Evolutionary conservation across 371 early-diverging fungal species (phyloP).

Genomic region (Haplosporangium sp.): DNA sequence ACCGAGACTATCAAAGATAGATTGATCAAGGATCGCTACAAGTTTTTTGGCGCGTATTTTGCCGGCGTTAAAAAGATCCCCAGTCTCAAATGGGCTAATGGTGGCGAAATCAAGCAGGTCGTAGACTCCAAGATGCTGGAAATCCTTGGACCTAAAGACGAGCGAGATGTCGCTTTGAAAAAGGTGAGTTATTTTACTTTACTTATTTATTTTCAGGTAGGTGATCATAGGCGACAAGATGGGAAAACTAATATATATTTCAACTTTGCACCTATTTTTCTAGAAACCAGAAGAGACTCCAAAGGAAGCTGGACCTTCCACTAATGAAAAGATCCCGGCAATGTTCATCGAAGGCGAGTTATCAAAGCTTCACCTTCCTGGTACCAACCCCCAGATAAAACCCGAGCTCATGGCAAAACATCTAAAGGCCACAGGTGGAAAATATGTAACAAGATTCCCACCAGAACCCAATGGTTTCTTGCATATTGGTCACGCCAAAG

Average conservation of each 20-base stretch:
- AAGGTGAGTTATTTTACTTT: conserved; percentile 36
- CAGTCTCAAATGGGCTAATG: conserved; percentile 91
- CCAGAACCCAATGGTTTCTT: conserved; percentile 99
- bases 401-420: conserved; percentile 94
- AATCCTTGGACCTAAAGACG: conserved; percentile 94
- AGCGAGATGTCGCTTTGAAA: conserved; percentile 86
- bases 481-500: conserved; percentile 99
- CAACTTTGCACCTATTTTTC: background rate
- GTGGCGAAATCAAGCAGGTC: conserved; percentile 85
- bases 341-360: conserved; percentile 94
- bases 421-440: conserved; percentile 93
- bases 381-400: conserved; percentile 97
- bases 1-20: conserved; percentile 75
- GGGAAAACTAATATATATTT: background rate
- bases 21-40: conserved; percentile 87
- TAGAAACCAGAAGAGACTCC: conserved; percentile 53
- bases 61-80: conserved; percentile 76
- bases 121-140: conserved; percentile 86
- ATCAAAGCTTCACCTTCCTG: conserved; percentile 94
- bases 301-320: conserved; percentile 28
- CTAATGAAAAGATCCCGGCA: conserved; percentile 39
- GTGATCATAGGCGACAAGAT: background rate
- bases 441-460: conserved; percentile 99
- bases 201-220: conserved; percentile 39
- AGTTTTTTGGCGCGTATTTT: conserved; percentile 79